A percentile compares a stretch with the other conserved stretches of the same genome.
phyloP scores from a whole-genome alignment of 2,329 filamentous ascomycete species.

The Eurotiales sp. region DNA sequence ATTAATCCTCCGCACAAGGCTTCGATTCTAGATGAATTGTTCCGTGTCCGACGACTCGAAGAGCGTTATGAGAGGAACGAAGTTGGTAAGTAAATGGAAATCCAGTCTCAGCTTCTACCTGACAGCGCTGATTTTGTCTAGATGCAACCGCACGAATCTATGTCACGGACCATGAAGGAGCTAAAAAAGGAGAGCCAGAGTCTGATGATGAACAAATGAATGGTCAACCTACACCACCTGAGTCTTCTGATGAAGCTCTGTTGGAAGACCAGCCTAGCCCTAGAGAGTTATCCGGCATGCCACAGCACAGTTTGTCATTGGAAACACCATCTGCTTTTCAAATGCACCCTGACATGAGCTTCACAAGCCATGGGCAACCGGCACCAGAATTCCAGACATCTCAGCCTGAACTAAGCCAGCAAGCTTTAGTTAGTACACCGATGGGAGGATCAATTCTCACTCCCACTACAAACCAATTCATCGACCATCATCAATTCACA shows the following conservation, averaged over 20 bases:
- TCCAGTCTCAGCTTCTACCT: background rate
- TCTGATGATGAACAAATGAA: slow-evolving; percentile 26
- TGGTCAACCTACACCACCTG: slow-evolving; percentile 13
- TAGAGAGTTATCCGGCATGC: slow-evolving; percentile 21
- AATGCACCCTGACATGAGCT: slow-evolving; percentile 27
- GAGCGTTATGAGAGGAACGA: slow-evolving; percentile 40
- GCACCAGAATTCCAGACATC: slow-evolving; percentile 18
- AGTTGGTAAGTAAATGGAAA: slow-evolving; percentile 32
- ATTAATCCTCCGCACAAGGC: slow-evolving; percentile 30
- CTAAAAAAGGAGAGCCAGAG: slow-evolving; percentile 27
- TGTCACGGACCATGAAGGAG: slow-evolving; percentile 34
- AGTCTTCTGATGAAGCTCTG: slow-evolving; percentile 22
- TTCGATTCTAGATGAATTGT: slow-evolving; percentile 39
- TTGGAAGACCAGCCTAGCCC: slow-evolving; percentile 23
- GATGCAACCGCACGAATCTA: slow-evolving; percentile 35
- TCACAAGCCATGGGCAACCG: slow-evolving; percentile 24
- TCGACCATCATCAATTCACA: slow-evolving; percentile 23
- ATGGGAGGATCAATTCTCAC: slow-evolving; percentile 25
- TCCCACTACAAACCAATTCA: slow-evolving; percentile 28
- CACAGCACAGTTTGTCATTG: slow-evolving; percentile 20
- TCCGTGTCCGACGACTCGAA: slow-evolving; percentile 37
- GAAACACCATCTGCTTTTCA: slow-evolving; percentile 25
- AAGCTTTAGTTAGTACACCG: slow-evolving; percentile 22
- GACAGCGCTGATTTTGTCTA: slow-evolving; percentile 12
- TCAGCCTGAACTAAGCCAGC: slow-evolving; percentile 22